Conservation (phyloP, 441 rosid genomes). For the Gossypium gossypioides region DNA sequence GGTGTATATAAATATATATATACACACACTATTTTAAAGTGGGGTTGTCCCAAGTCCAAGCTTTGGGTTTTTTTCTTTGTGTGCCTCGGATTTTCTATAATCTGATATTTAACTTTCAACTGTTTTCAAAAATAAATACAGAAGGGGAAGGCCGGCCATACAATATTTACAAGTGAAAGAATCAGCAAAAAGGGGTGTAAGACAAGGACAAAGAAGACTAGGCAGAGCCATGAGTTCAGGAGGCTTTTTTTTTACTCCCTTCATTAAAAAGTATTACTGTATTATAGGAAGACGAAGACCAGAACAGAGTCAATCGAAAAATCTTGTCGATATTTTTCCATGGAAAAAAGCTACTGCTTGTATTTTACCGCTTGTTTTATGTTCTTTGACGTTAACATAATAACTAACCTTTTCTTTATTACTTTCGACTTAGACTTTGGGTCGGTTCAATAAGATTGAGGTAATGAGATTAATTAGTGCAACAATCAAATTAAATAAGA, state of each 20-base stretch:
- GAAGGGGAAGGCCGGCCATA: constrained; percentile 11
- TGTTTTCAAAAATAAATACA: background rate
- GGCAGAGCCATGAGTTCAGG: background rate
- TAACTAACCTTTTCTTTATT: background rate
- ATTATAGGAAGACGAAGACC: background rate
- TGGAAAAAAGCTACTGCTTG: constrained; percentile 2
- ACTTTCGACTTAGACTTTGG: no score
- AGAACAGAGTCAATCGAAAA: background rate
- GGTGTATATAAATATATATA: background rate
- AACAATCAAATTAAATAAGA: no score
- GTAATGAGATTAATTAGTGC: no score
- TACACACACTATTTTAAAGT: background rate
- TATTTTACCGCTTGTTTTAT: background rate
- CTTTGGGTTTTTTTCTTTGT: background rate
- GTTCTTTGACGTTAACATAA: background rate
- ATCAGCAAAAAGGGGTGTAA: background rate
- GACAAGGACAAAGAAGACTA: constrained; percentile 10
- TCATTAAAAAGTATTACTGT: background rate
- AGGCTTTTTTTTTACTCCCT: background rate
- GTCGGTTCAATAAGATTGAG: no score
- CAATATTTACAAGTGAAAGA: background rate
- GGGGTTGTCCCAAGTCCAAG: background rate
- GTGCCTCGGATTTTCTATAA: background rate
- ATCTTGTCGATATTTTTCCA: background rate
- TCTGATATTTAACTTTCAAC: background rate